Percentiles rank a stretch among this genome's conserved stretches.
These are phyloP conservation scores for Beauveria sp. DNA, from an alignment of 2,329 filamentous ascomycete species.

Conservation along the genomic window DNA sequence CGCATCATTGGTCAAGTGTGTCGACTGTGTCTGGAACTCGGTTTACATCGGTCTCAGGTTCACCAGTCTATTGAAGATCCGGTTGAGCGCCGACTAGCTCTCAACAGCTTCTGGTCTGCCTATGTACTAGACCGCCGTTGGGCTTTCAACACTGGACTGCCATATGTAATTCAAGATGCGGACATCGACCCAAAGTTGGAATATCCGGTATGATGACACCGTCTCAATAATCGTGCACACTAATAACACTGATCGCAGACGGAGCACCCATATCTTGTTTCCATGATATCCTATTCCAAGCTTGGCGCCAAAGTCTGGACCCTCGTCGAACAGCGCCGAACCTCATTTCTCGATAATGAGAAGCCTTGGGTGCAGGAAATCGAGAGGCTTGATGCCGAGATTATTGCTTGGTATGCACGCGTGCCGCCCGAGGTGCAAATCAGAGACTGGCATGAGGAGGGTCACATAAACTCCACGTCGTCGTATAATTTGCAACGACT, in stretches of 20 bases:
- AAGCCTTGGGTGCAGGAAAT: constrained; percentile 48
- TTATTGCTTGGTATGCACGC: constrained; percentile 77
- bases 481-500: constrained; percentile 64
- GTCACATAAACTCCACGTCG: constrained; percentile 45
- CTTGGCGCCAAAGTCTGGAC: constrained; percentile 84
- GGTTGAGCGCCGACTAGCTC: constrained; percentile 57
- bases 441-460: constrained; percentile 51
- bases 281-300: constrained; percentile 78
- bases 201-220: constrained; percentile 52
- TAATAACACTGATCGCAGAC: constrained; percentile 29
- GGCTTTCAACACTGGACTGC: constrained; percentile 84
- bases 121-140: constrained; percentile 81
- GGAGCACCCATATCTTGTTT: constrained; percentile 62
- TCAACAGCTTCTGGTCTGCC: constrained; percentile 77
- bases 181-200: constrained; percentile 77
- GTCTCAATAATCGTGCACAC: neutral
- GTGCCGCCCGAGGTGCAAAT: constrained; percentile 55
- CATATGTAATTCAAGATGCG: constrained; percentile 76
- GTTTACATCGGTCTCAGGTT: constrained; percentile 72
- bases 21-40: constrained; percentile 71
- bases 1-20: constrained; percentile 77
- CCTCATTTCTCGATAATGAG: neutral
- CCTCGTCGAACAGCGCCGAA: constrained; percentile 53
- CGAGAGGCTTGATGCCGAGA: constrained; percentile 71
- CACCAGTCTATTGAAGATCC: constrained; percentile 62